Percentiles rank a stretch among this genome's conserved stretches.
phyloP scores from a whole-genome alignment of 192 early-diverging fungal genomes.

The Coemansia sp. region DNA sequence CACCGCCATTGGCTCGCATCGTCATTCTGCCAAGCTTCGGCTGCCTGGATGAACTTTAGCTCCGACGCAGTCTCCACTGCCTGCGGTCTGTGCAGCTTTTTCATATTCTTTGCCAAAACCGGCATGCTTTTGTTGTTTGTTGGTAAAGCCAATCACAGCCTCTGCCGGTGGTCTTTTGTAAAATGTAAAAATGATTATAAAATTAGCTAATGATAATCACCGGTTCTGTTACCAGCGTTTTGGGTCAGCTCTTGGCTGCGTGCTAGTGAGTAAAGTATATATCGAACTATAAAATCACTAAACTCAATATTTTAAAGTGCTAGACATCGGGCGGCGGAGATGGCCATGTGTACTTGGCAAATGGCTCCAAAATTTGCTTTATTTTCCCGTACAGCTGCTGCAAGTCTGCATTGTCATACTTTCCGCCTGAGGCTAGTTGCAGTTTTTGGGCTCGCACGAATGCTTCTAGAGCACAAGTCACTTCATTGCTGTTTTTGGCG shows the following conservation, averaged over 20 bases:
- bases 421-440: slow-evolving; percentile 9
- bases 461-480: slow-evolving; percentile 27
- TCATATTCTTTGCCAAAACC: not conserved
- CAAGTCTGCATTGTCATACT: slow-evolving; percentile 8
- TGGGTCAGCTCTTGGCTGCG: no score
- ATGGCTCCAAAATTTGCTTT: slow-evolving; percentile 23
- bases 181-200: no score
- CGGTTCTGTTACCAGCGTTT: no score
- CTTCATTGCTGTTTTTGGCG: slow-evolving; percentile 26
- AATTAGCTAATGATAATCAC: no score
- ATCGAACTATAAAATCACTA: no score
- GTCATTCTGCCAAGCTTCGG: not conserved
- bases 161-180: no score
- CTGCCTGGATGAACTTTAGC: not conserved
- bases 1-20: slow-evolving; percentile 12
- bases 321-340: slow-evolving; percentile 39
- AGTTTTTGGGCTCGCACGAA: slow-evolving; percentile 13
- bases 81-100: not conserved
- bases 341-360: slow-evolving; percentile 42
- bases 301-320: no score
- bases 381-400: slow-evolving; percentile 20
- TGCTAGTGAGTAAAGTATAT: no score
- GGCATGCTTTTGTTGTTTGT: not conserved
- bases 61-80: not conserved
- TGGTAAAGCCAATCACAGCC: no score